phyloP scores from a whole-genome alignment of 345 rosid genomes.

The Linum tenue region DNA sequence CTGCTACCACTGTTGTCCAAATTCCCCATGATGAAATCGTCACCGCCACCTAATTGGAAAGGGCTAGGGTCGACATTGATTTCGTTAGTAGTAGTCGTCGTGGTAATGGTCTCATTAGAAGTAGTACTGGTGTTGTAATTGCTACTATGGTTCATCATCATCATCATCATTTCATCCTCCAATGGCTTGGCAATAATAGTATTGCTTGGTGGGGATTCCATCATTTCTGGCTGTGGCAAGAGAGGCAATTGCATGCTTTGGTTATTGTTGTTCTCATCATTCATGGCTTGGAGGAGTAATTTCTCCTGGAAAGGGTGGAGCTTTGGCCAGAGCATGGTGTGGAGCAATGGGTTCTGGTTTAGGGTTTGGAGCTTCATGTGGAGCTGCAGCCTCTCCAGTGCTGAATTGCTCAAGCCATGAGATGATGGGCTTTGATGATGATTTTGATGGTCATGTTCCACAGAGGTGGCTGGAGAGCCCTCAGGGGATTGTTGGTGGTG shows the following conservation, averaged over 20 bases:
- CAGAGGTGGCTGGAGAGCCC: background rate
- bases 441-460: slow-evolving; percentile 18
- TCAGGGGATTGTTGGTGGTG: slow-evolving; percentile 1
- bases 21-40: slow-evolving; percentile 2
- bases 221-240: slow-evolving; percentile 13
- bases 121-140: too few relatives aligned
- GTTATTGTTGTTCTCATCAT: slow-evolving; percentile 14
- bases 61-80: too few relatives aligned
- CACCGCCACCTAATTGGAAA: background rate
- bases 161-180: slow-evolving; percentile 12
- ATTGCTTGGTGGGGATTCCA: background rate
- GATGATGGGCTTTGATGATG: slow-evolving; percentile 19
- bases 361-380: slow-evolving; percentile 80
- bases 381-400: slow-evolving; percentile 82
- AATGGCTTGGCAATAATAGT: slow-evolving; percentile 13
- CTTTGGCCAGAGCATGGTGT: slow-evolving; percentile 63
- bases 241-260: background rate
- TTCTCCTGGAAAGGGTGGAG: slow-evolving; percentile 49
- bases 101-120: too few relatives aligned
- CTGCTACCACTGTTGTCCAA: slow-evolving; percentile 37
- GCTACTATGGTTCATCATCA: slow-evolving; percentile 20
- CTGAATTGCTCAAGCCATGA: slow-evolving; percentile 50
- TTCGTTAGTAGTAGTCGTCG: too few relatives aligned
- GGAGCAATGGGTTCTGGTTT: slow-evolving; percentile 52
- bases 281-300: slow-evolving; percentile 31